These are phyloP conservation scores for Fomitopsis pulvina DNA, from an alignment of 768 basidiomycete genomes.

Conservation along the genomic window DNA sequence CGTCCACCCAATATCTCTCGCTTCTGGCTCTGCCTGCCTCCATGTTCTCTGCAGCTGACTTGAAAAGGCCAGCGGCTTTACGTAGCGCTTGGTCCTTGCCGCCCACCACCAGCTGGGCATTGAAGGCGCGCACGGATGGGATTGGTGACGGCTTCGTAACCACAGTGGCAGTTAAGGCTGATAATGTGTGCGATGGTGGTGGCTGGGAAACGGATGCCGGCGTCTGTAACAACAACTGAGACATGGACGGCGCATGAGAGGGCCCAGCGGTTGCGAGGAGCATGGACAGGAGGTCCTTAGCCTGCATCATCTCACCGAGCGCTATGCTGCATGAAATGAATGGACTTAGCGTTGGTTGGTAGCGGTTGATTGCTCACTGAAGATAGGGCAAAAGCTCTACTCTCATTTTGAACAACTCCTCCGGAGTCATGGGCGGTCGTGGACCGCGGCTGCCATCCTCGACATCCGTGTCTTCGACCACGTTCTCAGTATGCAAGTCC, in stretches of 20 bases:
- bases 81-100: conserved; percentile 77
- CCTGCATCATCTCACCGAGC: conserved; percentile 73
- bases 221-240: conserved; percentile 9
- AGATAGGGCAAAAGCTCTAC: conserved; percentile 64
- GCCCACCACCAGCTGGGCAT: conserved; percentile 43
- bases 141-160: conserved; percentile 65
- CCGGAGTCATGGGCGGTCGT: conserved; percentile 54
- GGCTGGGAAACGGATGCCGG: conserved; percentile 12
- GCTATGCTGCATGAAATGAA: conserved; percentile 46
- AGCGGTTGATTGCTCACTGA: conserved; percentile 42
- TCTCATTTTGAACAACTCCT: conserved; percentile 71
- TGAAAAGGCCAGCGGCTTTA: conserved; percentile 67
- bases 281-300: conserved; percentile 59
- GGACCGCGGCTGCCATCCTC: conserved; percentile 28
- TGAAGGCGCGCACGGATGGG: conserved; percentile 23
- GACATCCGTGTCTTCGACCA: conserved; percentile 25
- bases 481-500: conserved; percentile 18
- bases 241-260: conserved; percentile 17
- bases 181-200: conserved; percentile 10
- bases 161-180: conserved; percentile 48
- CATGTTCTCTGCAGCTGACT: conserved; percentile 60
- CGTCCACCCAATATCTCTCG: conserved; percentile 79
- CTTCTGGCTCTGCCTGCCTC: conserved; percentile 54
- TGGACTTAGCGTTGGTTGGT: neutral
- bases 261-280: conserved; percentile 41